Base-by-base conservation (phyloP, 257 asterid genomes). In the Solanum megistacrolobum region DNA sequence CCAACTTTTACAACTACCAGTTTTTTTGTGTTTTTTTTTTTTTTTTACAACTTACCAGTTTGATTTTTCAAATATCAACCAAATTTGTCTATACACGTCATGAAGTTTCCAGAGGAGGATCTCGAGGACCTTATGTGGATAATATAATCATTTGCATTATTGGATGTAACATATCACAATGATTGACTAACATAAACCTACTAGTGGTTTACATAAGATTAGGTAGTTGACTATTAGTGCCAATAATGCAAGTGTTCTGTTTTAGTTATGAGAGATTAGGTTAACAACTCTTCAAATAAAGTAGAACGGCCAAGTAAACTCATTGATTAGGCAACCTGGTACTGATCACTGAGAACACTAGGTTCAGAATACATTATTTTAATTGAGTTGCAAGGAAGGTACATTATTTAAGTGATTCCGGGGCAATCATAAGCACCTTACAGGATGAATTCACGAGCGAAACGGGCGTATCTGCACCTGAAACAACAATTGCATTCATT, bases 271-370 rank as follows among this genome's bases (percentile, higher is more conserved):
- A 52, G 91, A 87, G 71, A 87, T 91, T 91, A 88, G 94, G 94
- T 88, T 86, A 92, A 84, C 94, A 72, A 90, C 93, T 90, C 86
- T 86, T 83, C 16, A 84, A 84, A 81, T 36, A 88, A 72, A 76
- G n/a, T 34, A 85, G 29, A 46, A 83, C 43, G 32, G 25, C 12
- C 25, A 79, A 79, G 65, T 8, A 27, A 43, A n/a, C 66, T 14
- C 84, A 43, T 27, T 27, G 65, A 41, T 25, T 41, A 12, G 84
- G 84, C 62, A 46, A 9, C 65, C 38, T 79, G 84, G 9, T 43
- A 14, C 6, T 43, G 14, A 79, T 27, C 38, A 41, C 4, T 79
- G 52, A 43, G 16, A 43, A 43, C 66, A 43, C 65, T 43, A 13
- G 36, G 66, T 79, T 5, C 21, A 18, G 12, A 81, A 18, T 43